Conservation (phyloP, 2,329 filamentous ascomycete genomes). For the Pyricularia sp. region DNA sequence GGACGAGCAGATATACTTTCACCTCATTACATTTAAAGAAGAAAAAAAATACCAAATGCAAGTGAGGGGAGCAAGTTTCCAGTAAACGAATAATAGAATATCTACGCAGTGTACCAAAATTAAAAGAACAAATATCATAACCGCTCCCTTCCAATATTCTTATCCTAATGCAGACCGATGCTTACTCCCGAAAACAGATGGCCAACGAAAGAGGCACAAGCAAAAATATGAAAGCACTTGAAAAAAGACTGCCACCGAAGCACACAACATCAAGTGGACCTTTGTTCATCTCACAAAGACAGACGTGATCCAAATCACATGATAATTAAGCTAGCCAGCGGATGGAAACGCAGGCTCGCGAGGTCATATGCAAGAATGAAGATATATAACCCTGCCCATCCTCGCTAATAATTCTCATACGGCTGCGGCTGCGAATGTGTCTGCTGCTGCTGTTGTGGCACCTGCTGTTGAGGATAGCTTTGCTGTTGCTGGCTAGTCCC, state of each 20-base stretch:
- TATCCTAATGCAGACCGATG: conserved; percentile 2
- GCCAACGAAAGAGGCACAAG: neutral
- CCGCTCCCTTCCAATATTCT: neutral
- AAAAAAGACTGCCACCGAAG: neutral
- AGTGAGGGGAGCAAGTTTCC: too few relatives aligned
- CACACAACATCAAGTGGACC: neutral
- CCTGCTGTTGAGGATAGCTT: conserved; percentile 15
- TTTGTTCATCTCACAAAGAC: neutral
- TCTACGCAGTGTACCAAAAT: neutral
- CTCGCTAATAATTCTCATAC: conserved; percentile 2
- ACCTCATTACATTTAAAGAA: too few relatives aligned
- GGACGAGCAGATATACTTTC: too few relatives aligned
- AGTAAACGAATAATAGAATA: neutral
- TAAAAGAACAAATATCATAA: neutral
- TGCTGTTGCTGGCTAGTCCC: conserved; percentile 11
- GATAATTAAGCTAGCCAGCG: neutral
- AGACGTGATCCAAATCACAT: neutral
- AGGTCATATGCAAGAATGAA: neutral
- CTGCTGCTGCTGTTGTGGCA: conserved; percentile 12
- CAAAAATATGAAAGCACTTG: neutral
- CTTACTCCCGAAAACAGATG: neutral
- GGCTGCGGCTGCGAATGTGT: conserved; percentile 1
- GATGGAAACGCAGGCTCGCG: neutral
- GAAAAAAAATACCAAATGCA: too few relatives aligned
- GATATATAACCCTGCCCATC: neutral